Base-by-base conservation (phyloP, 306 rosid genomes). In the Abrus precatorius region DNA sequence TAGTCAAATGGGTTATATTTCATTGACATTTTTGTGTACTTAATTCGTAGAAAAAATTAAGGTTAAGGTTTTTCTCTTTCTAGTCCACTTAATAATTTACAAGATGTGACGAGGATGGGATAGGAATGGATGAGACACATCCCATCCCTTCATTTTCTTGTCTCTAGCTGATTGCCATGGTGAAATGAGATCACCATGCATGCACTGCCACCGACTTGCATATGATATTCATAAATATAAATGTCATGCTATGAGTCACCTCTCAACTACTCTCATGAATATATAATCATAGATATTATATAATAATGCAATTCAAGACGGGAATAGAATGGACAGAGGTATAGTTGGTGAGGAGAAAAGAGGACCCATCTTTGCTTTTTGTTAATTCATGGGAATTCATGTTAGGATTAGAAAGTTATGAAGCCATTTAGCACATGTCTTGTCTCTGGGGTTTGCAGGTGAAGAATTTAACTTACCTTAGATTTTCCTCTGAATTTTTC, bases 341-440 rank as follows among this genome's bases (percentile, higher is more conserved):
- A 13, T 55, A 34, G 69, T 63, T 34, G 44, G 74, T 75, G 74
- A 77, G 69, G 70, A 83, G 71, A 56, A 83, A 72, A 10, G 0
- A 14, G 50, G 76, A n/a, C 52, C 72, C 63, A 53, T 2, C 13
- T 44, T 56, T 44, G 28, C 7, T 5, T 63, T 72, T 68, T 84
- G 30, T 72, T 55, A 30, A 34, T 73, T 59, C n/a, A 28, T 48
- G 62, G 66, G 53, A 68, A 62, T 72, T 62, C 41, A 60, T 76
- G 74, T 50, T 20, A 12, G 69, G 65, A 66, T 45, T 78, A 30
- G 69, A 50, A 71, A 57, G 52, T 20, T 65, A 41, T 20, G 9
- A 67, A 10, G 45, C 57, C 30, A 40, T 9, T 48, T 65, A 48
- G 81, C 91, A 91, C 87, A 85, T 89, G 92, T 72, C 61, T 80